Evolutionary conservation across 2,329 filamentous ascomycete species (phyloP), one percentile per base, ranked within the genome.

Genomic region (Piedraia hortae): DNA sequence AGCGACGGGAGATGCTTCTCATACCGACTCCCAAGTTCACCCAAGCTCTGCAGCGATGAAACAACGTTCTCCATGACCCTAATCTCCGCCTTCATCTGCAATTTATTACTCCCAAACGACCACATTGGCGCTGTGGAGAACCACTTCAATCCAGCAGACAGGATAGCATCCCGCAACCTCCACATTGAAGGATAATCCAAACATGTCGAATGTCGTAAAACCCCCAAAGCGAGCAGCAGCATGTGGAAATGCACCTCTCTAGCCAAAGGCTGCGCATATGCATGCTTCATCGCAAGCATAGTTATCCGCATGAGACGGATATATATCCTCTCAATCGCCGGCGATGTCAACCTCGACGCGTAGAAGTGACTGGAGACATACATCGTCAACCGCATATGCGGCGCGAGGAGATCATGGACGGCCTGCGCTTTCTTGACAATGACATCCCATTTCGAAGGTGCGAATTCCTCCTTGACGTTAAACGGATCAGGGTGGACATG

Each of bases 341-440:
- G 57, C 33, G 70, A 90, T 12, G 75, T 70, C 12, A 91, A 54
- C n/a, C 80, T 62, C 7, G 73, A 80, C 2, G 88, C 78, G 41
- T 78, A 90, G 50, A 89, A 97, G 42, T 93, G 82, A 37, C 85
- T 97, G 27, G 63, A 68, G 28, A 99, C 62, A 42, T 93, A 90
- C 31, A 89, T 77, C 15, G 91, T 48, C 12, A 93, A 48, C 12
- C 73, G 66, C 23, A 74, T 65, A 43, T 97, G 85, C 3, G 85
- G 85, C 5, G 75, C 68, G 17, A 97, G 62, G 22, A 82, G 50
- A 36, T 85, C 72, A 35, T 89, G 74, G 2, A 78, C 68, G 13
- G 61, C 50, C 34, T 85, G 71, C 37, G 82, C 77, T 23, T 66
- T 62, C 44, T 68, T 75, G 9, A 64, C 56, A 31, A 91, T 53